phyloP scores from a whole-genome alignment of 106 monocot genomes.

The Vanilla planifolia region DNA sequence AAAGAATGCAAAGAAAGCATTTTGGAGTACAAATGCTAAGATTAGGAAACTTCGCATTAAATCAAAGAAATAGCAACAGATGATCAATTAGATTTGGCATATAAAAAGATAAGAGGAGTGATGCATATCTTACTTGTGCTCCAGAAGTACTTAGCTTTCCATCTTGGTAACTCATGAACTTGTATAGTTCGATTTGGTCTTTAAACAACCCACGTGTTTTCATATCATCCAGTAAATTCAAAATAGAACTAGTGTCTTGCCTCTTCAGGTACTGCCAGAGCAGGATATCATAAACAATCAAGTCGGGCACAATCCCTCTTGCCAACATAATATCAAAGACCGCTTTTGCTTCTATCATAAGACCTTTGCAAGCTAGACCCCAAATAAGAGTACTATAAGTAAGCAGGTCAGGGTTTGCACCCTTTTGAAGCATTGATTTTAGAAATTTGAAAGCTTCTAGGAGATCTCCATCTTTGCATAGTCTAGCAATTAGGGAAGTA shows the following conservation, averaged over 20 bases:
- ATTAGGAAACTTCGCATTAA: no score
- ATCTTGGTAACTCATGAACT: not conserved
- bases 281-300: constrained; percentile 18
- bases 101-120: no score
- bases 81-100: no score
- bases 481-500: constrained; percentile 15
- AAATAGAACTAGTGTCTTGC: constrained; percentile 13
- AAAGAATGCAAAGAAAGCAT: no score
- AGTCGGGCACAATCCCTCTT: constrained; percentile 16
- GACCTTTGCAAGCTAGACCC: constrained; percentile 19
- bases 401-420: constrained; percentile 14
- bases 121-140: no score
- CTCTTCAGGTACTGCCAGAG: constrained; percentile 13
- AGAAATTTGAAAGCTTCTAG: constrained; percentile 12
- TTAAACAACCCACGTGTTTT: constrained; percentile 5
- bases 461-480: constrained; percentile 17
- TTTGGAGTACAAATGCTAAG: no score
- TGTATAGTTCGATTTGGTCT: not conserved
- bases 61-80: no score
- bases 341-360: constrained; percentile 21
- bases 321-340: constrained; percentile 24
- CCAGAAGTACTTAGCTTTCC: no score
- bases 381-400: constrained; percentile 18
- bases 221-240: constrained; percentile 12
- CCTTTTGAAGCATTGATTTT: constrained; percentile 9